These are phyloP conservation scores for Penicillium dipodomyicola DNA, from an alignment of 495 filamentous ascomycete species.

Conservation along the genomic window DNA sequence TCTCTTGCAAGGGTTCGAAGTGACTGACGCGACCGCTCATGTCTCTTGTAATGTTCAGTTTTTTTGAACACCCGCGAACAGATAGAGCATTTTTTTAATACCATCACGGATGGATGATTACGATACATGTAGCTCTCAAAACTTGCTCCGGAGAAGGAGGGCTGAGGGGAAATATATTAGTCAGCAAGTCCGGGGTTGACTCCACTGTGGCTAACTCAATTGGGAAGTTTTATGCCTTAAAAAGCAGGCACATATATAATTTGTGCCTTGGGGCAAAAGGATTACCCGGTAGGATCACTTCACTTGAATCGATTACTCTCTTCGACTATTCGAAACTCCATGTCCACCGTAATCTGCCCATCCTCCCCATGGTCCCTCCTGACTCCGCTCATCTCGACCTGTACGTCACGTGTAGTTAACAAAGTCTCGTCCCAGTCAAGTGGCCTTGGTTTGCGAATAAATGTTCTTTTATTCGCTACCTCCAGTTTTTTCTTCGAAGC, in stretches of 20 bases:
- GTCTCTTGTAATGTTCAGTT: slow-evolving; percentile 55
- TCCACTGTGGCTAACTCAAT: no score
- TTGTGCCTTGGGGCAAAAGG: no score
- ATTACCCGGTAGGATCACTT: not conserved
- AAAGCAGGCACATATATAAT: no score
- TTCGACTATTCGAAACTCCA: not conserved
- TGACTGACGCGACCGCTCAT: slow-evolving; percentile 53
- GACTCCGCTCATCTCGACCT: not conserved
- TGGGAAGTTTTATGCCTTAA: no score
- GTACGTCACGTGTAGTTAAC: not conserved
- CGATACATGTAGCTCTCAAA: not conserved
- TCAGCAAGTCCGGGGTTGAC: slow-evolving; percentile 7
- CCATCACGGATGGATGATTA: slow-evolving; percentile 29
- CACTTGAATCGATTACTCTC: not conserved
- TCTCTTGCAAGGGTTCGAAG: not conserved
- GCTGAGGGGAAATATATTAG: slow-evolving; percentile 14
- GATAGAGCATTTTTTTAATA: slow-evolving; percentile 50
- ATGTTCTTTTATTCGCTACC: not conserved
- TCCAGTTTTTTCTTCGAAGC: not conserved
- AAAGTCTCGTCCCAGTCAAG: not conserved
- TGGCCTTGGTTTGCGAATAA: not conserved
- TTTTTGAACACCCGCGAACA: slow-evolving; percentile 55
- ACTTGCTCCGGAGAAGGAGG: slow-evolving; percentile 13
- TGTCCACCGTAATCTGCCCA: not conserved
- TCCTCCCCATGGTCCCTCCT: not conserved